Conservation (phyloP, 768 basidiomycete species). For the Gyrodon lividus region DNA sequence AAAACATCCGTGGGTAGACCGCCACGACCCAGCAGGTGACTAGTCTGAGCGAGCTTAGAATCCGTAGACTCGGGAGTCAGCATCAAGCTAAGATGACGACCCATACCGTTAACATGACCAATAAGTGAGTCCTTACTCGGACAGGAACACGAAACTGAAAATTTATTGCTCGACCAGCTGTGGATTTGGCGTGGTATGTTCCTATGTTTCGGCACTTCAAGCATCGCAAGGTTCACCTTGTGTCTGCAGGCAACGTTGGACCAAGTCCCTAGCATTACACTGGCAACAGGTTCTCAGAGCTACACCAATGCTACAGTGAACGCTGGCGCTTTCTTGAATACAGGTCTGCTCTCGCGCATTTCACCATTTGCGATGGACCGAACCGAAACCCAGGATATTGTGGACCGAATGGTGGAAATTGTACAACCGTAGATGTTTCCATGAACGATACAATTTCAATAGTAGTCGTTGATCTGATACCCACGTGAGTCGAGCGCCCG, state of each 20-base stretch:
- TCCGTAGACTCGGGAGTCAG: background rate
- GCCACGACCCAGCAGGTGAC: no score
- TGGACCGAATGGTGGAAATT: conserved; percentile 6
- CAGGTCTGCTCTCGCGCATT: background rate
- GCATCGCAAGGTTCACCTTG: no score
- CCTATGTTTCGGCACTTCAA: background rate
- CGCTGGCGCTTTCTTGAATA: conserved; percentile 5
- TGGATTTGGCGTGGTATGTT: conserved; percentile 1
- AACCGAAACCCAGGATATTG: background rate
- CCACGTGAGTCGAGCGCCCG: background rate
- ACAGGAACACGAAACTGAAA: background rate
- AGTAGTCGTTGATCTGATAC: conserved; percentile 3
- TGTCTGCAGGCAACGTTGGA: background rate
- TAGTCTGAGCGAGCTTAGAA: no score
- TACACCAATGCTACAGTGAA: conserved; percentile 3
- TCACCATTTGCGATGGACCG: background rate
- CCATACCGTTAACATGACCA: conserved; percentile 4
- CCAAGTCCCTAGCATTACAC: conserved; percentile 1
- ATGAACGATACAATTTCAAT: conserved; percentile 2
- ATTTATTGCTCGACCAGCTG: background rate
- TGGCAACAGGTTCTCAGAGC: conserved; percentile 2
- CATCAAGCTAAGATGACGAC: background rate
- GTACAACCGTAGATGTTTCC: background rate
- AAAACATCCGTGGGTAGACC: no score
- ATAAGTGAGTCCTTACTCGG: background rate